Evolutionary conservation across 1,284 basidiomycete species (phyloP).

Genomic region (Austropuccinia psidii): DNA sequence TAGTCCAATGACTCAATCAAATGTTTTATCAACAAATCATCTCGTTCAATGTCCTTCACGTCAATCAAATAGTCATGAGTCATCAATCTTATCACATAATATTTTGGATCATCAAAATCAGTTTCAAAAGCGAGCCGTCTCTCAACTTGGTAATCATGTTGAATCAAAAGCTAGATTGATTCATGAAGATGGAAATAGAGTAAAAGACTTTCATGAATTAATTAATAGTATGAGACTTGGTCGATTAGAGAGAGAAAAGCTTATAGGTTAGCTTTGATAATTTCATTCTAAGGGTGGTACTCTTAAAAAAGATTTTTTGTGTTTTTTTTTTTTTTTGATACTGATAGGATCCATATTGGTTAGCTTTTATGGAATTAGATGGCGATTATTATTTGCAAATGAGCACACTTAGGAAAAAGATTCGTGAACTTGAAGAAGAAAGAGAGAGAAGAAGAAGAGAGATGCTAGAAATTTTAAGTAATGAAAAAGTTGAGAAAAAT

Average conservation of each 20-base stretch:
- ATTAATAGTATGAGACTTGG: neutral
- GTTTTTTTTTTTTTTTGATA: neutral
- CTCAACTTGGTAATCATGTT: neutral
- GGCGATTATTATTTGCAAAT: constrained; percentile 9
- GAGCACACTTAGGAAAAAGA: neutral
- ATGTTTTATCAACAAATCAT: no score
- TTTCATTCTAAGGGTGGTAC: neutral
- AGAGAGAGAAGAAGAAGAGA: constrained; percentile 6
- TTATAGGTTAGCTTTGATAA: neutral
- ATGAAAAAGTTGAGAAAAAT: neutral
- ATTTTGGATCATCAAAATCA: neutral
- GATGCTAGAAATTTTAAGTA: constrained; percentile 3
- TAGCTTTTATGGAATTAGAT: constrained; percentile 24
- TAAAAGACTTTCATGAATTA: neutral
- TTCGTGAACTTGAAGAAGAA: constrained; percentile 21
- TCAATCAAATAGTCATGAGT: no score
- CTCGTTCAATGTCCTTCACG: no score
- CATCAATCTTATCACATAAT: neutral
- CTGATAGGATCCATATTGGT: neutral
- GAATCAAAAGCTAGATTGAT: neutral
- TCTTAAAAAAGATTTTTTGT: neutral
- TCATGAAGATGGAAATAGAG: neutral
- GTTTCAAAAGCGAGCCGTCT: neutral
- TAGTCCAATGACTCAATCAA: no score
- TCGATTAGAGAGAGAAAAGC: neutral